phyloP scores from a whole-genome alignment of 768 basidiomycete species.

The Phanerodontia chrysosporium region DNA sequence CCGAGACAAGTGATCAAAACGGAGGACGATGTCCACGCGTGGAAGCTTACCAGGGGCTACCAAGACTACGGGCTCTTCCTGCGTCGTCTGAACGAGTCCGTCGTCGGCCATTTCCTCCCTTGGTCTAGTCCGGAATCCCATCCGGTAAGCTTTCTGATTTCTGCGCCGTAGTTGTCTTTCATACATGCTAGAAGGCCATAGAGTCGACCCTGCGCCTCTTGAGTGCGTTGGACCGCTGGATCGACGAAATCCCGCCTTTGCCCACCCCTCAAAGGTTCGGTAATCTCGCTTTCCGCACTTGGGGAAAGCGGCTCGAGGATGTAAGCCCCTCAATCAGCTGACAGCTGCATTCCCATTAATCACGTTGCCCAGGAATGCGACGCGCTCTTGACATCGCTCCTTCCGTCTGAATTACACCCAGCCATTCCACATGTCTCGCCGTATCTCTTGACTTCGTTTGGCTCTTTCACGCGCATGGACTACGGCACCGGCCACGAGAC shows the following conservation, averaged over 20 bases:
- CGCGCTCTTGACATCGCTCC: constrained; percentile 42
- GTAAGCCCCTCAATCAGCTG: constrained; percentile 36
- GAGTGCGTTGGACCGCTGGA: constrained; percentile 65
- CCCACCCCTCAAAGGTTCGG: constrained; percentile 82
- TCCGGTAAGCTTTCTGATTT: constrained; percentile 16
- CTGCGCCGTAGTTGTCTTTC: neutral
- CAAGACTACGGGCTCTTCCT: constrained; percentile 73
- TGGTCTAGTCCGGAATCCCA: constrained; percentile 23
- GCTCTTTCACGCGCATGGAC: constrained; percentile 87
- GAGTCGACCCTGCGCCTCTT: constrained; percentile 50
- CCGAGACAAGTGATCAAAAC: constrained; percentile 59
- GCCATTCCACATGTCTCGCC: constrained; percentile 68
- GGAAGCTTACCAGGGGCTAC: constrained; percentile 71
- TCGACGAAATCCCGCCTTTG: constrained; percentile 75
- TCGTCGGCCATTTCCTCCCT: constrained; percentile 61
- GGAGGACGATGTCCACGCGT: constrained; percentile 70
- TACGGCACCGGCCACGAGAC: constrained; percentile 97
- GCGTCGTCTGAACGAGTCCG: constrained; percentile 69
- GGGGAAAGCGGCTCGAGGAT: constrained; percentile 76
- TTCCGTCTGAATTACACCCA: constrained; percentile 40
- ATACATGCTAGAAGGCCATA: constrained; percentile 38
- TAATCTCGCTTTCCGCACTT: constrained; percentile 85
- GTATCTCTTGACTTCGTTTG: constrained; percentile 80
- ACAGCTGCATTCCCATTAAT: neutral
- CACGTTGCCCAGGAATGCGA: constrained; percentile 45